Percentiles rank a stretch among this genome's conserved stretches.
Evolutionary conservation across 1,284 basidiomycete species (phyloP).

Genomic region (Schizophyllum amplum): DNA sequence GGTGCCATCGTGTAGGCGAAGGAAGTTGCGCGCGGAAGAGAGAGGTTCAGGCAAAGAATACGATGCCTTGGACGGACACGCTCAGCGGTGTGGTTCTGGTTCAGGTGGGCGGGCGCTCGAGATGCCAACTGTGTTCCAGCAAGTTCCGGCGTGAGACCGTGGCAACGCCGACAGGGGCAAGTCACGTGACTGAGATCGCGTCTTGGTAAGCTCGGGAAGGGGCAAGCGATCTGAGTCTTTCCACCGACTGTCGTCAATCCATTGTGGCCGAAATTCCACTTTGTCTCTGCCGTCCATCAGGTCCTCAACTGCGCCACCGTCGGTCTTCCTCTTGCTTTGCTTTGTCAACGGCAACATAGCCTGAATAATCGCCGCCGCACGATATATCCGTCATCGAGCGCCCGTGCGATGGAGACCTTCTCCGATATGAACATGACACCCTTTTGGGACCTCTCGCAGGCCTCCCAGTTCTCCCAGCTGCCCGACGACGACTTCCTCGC

Average conservation of each 20-base stretch:
- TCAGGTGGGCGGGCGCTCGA: not conserved
- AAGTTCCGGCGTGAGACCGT: not conserved
- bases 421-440: conserved; percentile 19
- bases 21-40: too few species aligned
- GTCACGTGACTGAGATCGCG: not conserved
- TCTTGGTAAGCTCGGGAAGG: not conserved
- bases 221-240: not conserved
- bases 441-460: conserved; percentile 63
- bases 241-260: not conserved
- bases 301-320: too few species aligned
- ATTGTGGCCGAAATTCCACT: too few species aligned
- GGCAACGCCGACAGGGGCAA: not conserved
- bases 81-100: too few species aligned
- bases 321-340: too few species aligned
- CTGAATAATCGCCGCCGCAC: too few species aligned
- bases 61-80: too few species aligned
- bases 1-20: too few species aligned
- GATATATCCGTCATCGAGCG: not conserved
- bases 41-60: too few species aligned
- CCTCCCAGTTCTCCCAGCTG: conserved; percentile 54
- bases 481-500: conserved; percentile 72
- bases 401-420: not conserved
- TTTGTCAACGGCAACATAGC: too few species aligned
- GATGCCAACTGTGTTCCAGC: too few species aligned
- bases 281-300: too few species aligned